A percentile compares a stretch with the other conserved stretches of the same genome.
Evolutionary conservation across 2,329 filamentous ascomycete genomes (phyloP).

Genomic region (Ampelomyces quisqualis): DNA sequence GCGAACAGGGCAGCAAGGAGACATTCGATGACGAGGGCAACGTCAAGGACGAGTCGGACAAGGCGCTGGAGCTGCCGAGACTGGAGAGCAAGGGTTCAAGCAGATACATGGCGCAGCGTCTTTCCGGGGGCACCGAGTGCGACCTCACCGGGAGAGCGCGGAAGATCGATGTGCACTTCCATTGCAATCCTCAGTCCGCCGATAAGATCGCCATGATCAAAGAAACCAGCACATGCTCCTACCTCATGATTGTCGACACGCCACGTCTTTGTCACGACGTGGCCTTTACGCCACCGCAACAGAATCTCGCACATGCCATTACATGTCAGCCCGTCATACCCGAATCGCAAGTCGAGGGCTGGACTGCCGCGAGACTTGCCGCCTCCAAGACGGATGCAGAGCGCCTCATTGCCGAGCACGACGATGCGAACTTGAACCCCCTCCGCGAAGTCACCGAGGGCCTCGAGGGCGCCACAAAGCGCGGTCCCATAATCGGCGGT

Average conservation of each 20-base stretch:
- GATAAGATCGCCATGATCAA: slow-evolving; percentile 91
- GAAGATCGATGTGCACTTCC: slow-evolving; percentile 76
- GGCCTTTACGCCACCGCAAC: slow-evolving; percentile 79
- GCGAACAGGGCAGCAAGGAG: slow-evolving; percentile 34
- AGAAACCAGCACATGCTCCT: slow-evolving; percentile 85
- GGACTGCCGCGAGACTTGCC: slow-evolving; percentile 40
- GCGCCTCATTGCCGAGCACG: slow-evolving; percentile 25
- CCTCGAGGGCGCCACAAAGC: slow-evolving; percentile 35
- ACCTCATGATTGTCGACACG: slow-evolving; percentile 90
- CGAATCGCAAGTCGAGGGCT: slow-evolving; percentile 55
- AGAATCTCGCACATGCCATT: slow-evolving; percentile 74
- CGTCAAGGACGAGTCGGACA: slow-evolving; percentile 24
- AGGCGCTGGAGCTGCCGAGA: slow-evolving; percentile 54
- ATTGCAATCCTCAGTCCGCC: slow-evolving; percentile 72
- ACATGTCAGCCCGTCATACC: slow-evolving; percentile 71
- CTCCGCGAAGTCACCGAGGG: slow-evolving; percentile 37
- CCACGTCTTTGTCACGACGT: slow-evolving; percentile 84
- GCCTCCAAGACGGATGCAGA: slow-evolving; percentile 35
- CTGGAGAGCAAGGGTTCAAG: slow-evolving; percentile 81
- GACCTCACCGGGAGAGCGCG: slow-evolving; percentile 80
- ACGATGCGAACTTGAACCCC: slow-evolving; percentile 33
- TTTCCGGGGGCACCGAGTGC: slow-evolving; percentile 78
- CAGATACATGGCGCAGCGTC: slow-evolving; percentile 79
- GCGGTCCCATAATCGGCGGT: slow-evolving; percentile 55
- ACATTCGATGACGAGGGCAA: slow-evolving; percentile 34